Evolutionary conservation across 148 eudicot genomes (phyloP).

Genomic region (Polygonum maritimum): DNA sequence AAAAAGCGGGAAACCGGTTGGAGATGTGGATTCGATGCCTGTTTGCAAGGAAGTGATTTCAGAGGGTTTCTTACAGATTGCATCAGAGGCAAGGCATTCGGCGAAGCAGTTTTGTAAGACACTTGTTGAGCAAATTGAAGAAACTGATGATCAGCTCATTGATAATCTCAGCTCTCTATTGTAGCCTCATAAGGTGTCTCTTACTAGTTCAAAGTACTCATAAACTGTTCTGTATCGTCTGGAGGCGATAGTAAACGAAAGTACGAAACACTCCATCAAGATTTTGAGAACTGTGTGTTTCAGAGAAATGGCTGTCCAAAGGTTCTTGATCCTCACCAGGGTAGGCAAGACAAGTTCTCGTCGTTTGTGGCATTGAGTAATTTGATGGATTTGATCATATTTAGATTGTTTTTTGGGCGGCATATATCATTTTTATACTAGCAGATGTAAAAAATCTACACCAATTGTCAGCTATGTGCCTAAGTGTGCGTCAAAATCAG

Average conservation of each 20-base stretch:
- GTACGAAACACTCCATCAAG: slow-evolving; percentile 61
- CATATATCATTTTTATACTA: too few species aligned
- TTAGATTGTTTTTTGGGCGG: too few species aligned
- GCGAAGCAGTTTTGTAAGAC: slow-evolving; percentile 81
- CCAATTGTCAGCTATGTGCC: too few species aligned
- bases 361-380: slow-evolving; percentile 65
- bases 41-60: slow-evolving; percentile 72
- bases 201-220: slow-evolving; percentile 50
- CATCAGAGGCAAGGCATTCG: slow-evolving; percentile 73
- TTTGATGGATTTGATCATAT: too few species aligned
- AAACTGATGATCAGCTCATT: slow-evolving; percentile 40
- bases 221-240: slow-evolving; percentile 59
- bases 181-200: slow-evolving; percentile 55
- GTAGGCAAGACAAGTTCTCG: slow-evolving; percentile 53
- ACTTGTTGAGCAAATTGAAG: slow-evolving; percentile 54
- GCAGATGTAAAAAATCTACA: too few species aligned
- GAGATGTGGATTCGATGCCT: slow-evolving; percentile 36
- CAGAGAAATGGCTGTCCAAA: slow-evolving; percentile 73
- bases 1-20: slow-evolving; percentile 19
- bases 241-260: slow-evolving; percentile 82
- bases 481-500: too few species aligned
- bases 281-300: slow-evolving; percentile 84
- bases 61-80: slow-evolving; percentile 90
- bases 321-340: slow-evolving; percentile 54
- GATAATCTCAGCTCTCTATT: slow-evolving; percentile 49